Conservation (phyloP, 2,329 filamentous ascomycete genomes). For the Coniochaeta sp. region DNA sequence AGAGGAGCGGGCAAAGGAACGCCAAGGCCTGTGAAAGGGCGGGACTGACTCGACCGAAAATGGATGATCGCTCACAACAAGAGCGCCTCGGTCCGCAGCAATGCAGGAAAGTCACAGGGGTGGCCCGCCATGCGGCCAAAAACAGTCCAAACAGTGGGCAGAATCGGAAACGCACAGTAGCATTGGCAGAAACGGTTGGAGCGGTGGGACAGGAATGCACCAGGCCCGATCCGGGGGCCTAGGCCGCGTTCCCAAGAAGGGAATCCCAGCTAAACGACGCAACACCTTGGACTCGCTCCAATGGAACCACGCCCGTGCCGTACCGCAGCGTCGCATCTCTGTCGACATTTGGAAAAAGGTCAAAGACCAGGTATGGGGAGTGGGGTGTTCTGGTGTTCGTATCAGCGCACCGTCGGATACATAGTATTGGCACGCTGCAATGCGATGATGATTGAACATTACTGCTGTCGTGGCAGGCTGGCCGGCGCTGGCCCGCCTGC, state of each 20-base stretch:
- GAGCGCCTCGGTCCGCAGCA: constrained; percentile 2
- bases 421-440: neutral
- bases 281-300: neutral
- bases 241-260: neutral
- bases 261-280: neutral
- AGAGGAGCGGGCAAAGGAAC: neutral
- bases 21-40: neutral
- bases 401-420: neutral
- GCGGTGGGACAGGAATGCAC: neutral
- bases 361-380: too few species aligned
- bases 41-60: neutral
- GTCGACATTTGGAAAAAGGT: too few species aligned
- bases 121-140: neutral
- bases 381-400: neutral
- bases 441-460: neutral
- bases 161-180: neutral
- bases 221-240: constrained; percentile 2
- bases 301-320: neutral
- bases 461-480: neutral
- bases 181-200: neutral
- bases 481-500: neutral
- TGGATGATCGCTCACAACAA: neutral
- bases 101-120: constrained; percentile 1
- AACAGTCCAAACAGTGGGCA: neutral
- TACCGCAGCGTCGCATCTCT: neutral